A percentile compares a stretch with the other conserved stretches of the same genome.
Evolutionary conservation across 768 basidiomycete species (phyloP).

Genomic region (Harrya chromipes): DNA sequence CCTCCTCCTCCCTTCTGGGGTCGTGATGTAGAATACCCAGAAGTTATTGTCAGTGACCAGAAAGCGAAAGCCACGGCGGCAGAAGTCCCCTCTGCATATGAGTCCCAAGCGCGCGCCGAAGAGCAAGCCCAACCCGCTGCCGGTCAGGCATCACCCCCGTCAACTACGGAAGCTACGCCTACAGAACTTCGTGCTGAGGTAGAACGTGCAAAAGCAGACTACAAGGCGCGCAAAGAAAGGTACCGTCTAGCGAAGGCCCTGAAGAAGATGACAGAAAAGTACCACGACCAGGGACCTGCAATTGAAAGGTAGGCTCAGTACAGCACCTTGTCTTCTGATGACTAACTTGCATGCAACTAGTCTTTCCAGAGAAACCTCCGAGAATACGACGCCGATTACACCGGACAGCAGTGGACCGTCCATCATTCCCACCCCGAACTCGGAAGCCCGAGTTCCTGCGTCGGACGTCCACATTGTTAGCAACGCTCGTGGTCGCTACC

Average conservation of each 20-base stretch:
- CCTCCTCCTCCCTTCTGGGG: slow-evolving; percentile 23
- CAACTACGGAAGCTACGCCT: slow-evolving; percentile 6
- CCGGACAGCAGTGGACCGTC: slow-evolving; percentile 1
- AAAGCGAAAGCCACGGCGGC: slow-evolving; percentile 10
- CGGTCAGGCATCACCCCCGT: neutral
- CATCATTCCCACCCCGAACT: slow-evolving; percentile 2
- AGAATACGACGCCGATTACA: slow-evolving; percentile 13
- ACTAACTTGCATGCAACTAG: slow-evolving; percentile 12
- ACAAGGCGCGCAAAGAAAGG: slow-evolving; percentile 67
- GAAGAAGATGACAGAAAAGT: slow-evolving; percentile 38
- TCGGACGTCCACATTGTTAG: slow-evolving; percentile 51
- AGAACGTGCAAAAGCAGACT: slow-evolving; percentile 62
- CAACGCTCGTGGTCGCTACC: slow-evolving; percentile 57
- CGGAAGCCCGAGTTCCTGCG: slow-evolving; percentile 13
- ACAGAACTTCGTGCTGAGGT: slow-evolving; percentile 40
- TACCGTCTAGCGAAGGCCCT: slow-evolving; percentile 59
- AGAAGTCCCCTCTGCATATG: slow-evolving; percentile 17
- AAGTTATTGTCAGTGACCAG: neutral
- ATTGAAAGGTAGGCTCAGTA: slow-evolving; percentile 26
- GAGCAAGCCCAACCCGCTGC: neutral
- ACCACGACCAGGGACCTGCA: slow-evolving; percentile 15
- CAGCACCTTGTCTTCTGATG: neutral
- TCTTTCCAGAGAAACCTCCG: slow-evolving; percentile 26
- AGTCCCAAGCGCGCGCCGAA: slow-evolving; percentile 11
- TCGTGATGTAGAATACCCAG: slow-evolving; percentile 3